Evolutionary conservation across 129 eudicot species (phyloP), one percentile per base, ranked within the genome.

Genomic region (Apium graveolens): DNA sequence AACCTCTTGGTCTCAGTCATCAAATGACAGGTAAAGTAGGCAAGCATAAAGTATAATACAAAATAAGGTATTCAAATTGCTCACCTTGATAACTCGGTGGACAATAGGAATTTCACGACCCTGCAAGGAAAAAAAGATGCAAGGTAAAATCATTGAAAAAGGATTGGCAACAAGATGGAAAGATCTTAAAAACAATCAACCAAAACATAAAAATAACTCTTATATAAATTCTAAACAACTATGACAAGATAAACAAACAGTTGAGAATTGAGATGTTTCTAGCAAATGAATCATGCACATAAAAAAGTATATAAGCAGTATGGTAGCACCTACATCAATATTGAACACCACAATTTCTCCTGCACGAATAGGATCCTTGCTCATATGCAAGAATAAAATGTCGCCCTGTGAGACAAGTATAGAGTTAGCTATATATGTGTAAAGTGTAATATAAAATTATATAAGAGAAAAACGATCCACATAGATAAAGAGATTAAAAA

Each of bases 311-410:
- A 73, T 16, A 45, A 70, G 55, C 7, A 72, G 21, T 43, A 51
- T 46, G 14, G 77, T 41, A 74, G 65, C 74, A 73, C 88, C 75
- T 94, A 91, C 98, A 84, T 94, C 97, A 70, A 94, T 89, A 79
- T 94, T 94, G 74, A 94, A 94, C 80, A 94, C 98, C 70, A 95
- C 98, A 62, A 95, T 95, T 79, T 95, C 97, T 73, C 97, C 97
- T 9, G 97, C 90, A 24, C 99, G 97, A 83, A 95, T 91, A 51
- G 99, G 99, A 41, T 88, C 97, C 90, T 95, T 87, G 75, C 91
- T 87, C 97, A 95, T 91, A 81, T 88, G 96, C 83, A 95, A 85
- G 84, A 95, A 91, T 82, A 95, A 48, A 78, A 95, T 95, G 89
- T 95, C 99, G 76, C 99, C 99, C 99, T 95, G 91, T 85, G 89